Base-by-base conservation (phyloP, 768 basidiomycete genomes). In the Hygrophoropsis aurantiaca region DNA sequence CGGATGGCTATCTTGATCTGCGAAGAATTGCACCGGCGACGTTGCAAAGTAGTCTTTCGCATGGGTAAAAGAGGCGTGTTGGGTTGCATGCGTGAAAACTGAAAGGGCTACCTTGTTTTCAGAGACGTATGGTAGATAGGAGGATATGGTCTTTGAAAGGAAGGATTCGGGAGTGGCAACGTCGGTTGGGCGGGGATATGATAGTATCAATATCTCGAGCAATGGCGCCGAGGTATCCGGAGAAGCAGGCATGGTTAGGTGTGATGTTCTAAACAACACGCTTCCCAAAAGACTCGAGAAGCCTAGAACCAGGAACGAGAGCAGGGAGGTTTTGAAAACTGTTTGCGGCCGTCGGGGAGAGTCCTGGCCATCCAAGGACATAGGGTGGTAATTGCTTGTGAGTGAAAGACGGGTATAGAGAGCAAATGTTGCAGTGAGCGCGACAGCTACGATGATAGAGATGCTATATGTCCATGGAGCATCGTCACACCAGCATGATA, bases 391-490 rank as follows among this genome's bases (percentile, higher is more conserved):
- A 5, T 48, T 44, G 16, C 40, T 26, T 3, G 55, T 40, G 2
- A 41, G 45, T 24, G 32, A 16, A 15, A 26, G 44, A 27, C 18
- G 11, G 20, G 21, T 3, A 26, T 45, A 32, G 4, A 40, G 2
- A 9, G 50, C 32, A 25, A 49, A 55, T 11, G 52, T n/a, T 18
- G 63, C 11, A n/a, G 56, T 42, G 9, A 59, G 36, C 11, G 59
- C 47, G 10, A 60, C 25, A 5, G 62, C 64, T 11, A 59, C 55
- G 11, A 64, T 39, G 11, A 66, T 36, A 2, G 66, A 62, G 19
- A 61, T 43, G 2, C 56, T 53, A 35, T 74, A 74, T 19, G 71
- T 73, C 71, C 72, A 75, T 8, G 71, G 70, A 5, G 66, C 59
- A 11, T 60, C 43, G 33, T 74, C 74, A 18, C 73, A 47, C 52